A percentile compares a stretch with the other conserved stretches of the same genome.
These are phyloP conservation scores for Hypoxylon sp. DNA, from an alignment of 2,329 filamentous ascomycete species.

Conservation along the genomic window DNA sequence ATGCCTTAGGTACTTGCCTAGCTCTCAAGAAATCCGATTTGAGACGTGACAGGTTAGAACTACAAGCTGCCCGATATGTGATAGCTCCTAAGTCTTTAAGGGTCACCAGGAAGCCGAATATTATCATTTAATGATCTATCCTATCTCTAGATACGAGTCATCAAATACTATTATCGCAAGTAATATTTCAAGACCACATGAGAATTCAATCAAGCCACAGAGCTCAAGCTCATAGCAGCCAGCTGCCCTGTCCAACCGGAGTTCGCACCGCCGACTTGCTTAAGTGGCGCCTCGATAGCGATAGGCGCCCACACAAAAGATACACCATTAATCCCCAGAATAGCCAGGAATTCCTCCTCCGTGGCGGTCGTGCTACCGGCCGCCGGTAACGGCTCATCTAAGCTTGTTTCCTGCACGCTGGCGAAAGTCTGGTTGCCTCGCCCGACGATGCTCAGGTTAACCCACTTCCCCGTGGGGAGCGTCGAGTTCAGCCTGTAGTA, in stretches of 20 bases:
- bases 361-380: slow-evolving; percentile 27
- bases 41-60: no score
- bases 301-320: slow-evolving; percentile 60
- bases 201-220: slow-evolving; percentile 39
- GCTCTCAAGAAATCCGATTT: not conserved
- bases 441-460: slow-evolving; percentile 52
- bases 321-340: slow-evolving; percentile 60
- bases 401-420: slow-evolving; percentile 35
- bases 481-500: slow-evolving; percentile 57
- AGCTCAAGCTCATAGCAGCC: slow-evolving; percentile 52
- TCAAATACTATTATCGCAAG: not conserved
- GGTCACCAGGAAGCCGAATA: not conserved
- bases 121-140: not conserved
- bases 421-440: slow-evolving; percentile 55
- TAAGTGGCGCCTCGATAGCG: slow-evolving; percentile 62
- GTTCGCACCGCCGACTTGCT: slow-evolving; percentile 55
- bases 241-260: slow-evolving; percentile 55
- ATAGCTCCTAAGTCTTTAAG: not conserved
- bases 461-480: slow-evolving; percentile 51
- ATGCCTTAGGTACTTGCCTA: not conserved
- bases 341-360: slow-evolving; percentile 60
- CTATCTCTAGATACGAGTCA: not conserved
- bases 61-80: no score
- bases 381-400: slow-evolving; percentile 28
- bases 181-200: not conserved